Conservation (phyloP, 176 grass and related monocot genomes). For the Saccharum spontaneum region DNA sequence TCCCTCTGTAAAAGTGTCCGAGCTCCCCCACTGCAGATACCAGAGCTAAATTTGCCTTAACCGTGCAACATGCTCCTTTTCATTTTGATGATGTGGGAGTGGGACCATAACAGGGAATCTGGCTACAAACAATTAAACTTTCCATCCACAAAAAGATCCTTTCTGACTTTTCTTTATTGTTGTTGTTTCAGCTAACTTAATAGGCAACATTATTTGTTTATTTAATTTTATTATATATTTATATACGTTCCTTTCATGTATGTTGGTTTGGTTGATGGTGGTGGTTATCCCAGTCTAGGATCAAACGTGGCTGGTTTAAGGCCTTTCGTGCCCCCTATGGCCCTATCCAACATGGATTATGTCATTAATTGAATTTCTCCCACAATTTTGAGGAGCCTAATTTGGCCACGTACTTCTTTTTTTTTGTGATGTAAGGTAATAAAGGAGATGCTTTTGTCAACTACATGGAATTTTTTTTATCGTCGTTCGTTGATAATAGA, state of each 20-base stretch:
- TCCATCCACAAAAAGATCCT: not conserved
- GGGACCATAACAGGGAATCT: not conserved
- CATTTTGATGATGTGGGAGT: not conserved
- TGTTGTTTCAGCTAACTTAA: not conserved
- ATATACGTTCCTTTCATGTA: not conserved
- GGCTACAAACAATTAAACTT: not conserved
- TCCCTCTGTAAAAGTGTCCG: too few species aligned
- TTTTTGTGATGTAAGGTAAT: not conserved
- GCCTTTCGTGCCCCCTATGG: not conserved
- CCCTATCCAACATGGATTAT: not conserved
- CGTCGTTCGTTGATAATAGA: too few species aligned
- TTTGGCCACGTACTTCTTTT: not conserved
- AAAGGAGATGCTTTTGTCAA: not conserved
- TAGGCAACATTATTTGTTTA: not conserved
- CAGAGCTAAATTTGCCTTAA: not conserved
- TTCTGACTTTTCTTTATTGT: not conserved
- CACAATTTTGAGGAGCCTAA: not conserved
- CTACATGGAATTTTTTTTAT: not conserved
- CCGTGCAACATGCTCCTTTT: not conserved
- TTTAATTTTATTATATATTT: not conserved
- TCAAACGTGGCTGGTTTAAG: not conserved
- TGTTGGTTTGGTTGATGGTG: not conserved
- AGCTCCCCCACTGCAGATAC: too few species aligned
- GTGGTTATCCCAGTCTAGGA: not conserved
- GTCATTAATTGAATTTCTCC: not conserved